Conservation (phyloP, 495 filamentous ascomycete species). For the Xylaria flabelliformis region DNA sequence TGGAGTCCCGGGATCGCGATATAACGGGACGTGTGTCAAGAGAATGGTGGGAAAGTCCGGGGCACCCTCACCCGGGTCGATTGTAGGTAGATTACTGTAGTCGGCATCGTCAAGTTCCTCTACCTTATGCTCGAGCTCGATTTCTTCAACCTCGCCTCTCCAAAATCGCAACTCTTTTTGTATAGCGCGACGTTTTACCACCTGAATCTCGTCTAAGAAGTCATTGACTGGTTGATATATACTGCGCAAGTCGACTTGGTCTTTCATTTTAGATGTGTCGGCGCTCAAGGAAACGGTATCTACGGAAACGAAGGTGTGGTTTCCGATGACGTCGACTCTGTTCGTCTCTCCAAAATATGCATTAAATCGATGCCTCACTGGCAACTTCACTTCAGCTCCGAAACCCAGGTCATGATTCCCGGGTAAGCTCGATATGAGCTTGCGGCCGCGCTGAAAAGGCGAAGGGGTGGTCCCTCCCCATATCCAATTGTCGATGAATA, state of each 20-base stretch:
- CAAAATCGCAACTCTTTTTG: conserved; percentile 60
- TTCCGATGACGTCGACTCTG: conserved; percentile 85
- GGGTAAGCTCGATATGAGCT: conserved; percentile 80
- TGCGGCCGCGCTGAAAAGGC: conserved; percentile 57
- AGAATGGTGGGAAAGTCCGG: conserved; percentile 80
- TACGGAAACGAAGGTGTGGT: conserved; percentile 93
- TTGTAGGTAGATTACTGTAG: conserved; percentile 46
- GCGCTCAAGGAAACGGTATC: conserved; percentile 89
- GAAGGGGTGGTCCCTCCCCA: conserved; percentile 43
- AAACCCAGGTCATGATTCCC: conserved; percentile 99
- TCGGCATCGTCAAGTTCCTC: conserved; percentile 54
- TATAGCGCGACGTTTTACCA: conserved; percentile 58
- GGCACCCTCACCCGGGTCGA: conserved; percentile 47
- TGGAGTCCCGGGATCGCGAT: conserved; percentile 77
- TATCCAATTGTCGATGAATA: conserved; percentile 74
- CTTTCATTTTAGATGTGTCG: conserved; percentile 47
- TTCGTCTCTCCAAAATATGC: conserved; percentile 90
- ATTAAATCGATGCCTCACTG: conserved; percentile 81
- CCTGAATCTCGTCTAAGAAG: conserved; percentile 71
- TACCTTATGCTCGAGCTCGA: conserved; percentile 59
- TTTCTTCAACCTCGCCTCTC: conserved; percentile 54
- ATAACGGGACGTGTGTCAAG: conserved; percentile 89
- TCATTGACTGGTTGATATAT: conserved; percentile 79
- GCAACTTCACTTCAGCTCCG: conserved; percentile 77
- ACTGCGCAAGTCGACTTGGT: conserved; percentile 53